Evolutionary conservation across 257 asterid genomes (phyloP).

Genomic region (Ballota nigra): DNA sequence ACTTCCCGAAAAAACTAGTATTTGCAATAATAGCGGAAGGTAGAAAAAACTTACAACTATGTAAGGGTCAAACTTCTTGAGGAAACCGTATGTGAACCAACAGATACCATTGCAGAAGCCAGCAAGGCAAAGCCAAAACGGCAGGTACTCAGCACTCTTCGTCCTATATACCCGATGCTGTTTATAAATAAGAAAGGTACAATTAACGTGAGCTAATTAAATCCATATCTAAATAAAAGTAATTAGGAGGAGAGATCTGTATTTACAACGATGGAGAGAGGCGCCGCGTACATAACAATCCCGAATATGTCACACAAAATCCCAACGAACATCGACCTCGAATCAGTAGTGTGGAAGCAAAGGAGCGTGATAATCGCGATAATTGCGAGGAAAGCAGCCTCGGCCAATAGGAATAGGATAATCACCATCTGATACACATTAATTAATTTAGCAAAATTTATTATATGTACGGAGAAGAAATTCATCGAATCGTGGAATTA

Average conservation of each 20-base stretch:
- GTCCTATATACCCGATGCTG: slow-evolving; percentile 31
- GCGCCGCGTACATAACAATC: slow-evolving; percentile 57
- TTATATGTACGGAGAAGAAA: background rate
- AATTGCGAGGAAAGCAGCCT: slow-evolving; percentile 20
- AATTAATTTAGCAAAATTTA: background rate
- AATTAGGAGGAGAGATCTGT: background rate
- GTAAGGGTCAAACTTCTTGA: slow-evolving; percentile 45
- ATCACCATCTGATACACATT: slow-evolving; percentile 32
- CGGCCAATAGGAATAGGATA: slow-evolving; percentile 9
- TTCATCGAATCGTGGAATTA: background rate
- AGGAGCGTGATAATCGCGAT: slow-evolving; percentile 34
- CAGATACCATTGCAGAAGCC: slow-evolving; percentile 49
- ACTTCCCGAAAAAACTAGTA: too few species aligned
- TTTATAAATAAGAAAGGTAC: too few species aligned
- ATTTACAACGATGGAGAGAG: slow-evolving; percentile 58
- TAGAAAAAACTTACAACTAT: slow-evolving; percentile 43
- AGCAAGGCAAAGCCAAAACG: slow-evolving; percentile 51
- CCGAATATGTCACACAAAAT: slow-evolving; percentile 49
- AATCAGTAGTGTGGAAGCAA: slow-evolving; percentile 27
- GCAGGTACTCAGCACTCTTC: slow-evolving; percentile 60
- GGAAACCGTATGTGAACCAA: slow-evolving; percentile 58
- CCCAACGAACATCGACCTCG: slow-evolving; percentile 57
- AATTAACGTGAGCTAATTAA: background rate
- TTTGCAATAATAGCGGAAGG: too few species aligned
- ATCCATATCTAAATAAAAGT: background rate